Conservation (phyloP, 352 stramenopile genomes). For the Plasmopara muralis region DNA sequence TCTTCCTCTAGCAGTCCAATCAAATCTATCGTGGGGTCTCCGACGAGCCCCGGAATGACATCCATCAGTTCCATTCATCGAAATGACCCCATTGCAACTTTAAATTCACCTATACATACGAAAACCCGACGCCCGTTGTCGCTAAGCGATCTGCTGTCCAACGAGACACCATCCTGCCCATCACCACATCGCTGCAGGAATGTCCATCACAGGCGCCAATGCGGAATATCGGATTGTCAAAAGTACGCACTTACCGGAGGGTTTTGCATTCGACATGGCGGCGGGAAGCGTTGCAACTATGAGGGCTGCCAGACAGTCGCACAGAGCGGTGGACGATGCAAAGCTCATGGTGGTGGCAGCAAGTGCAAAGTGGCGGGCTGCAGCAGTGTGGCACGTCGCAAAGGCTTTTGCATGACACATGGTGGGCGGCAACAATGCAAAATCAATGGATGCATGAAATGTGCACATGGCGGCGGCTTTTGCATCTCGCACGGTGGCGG, state of each 20-base stretch:
- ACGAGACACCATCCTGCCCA: slow-evolving; percentile 13
- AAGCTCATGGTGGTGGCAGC: slow-evolving; percentile 76
- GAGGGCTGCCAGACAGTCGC: slow-evolving; percentile 59
- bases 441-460: slow-evolving; percentile 57
- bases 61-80: slow-evolving; percentile 7
- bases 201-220: slow-evolving; percentile 50
- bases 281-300: slow-evolving; percentile 63
- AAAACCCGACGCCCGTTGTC: slow-evolving; percentile 42
- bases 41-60: slow-evolving; percentile 29
- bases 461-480: slow-evolving; percentile 64
- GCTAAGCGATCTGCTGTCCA: slow-evolving; percentile 46
- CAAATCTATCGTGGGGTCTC: slow-evolving; percentile 25
- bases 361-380: slow-evolving; percentile 64
- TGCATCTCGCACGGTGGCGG: slow-evolving; percentile 68
- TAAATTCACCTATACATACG: slow-evolving; percentile 4
- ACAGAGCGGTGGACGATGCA: slow-evolving; percentile 75
- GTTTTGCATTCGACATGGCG: slow-evolving; percentile 70
- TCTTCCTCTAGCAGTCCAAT: slow-evolving; percentile 10
- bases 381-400: slow-evolving; percentile 52
- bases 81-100: not conserved
- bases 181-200: slow-evolving; percentile 13
- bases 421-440: slow-evolving; percentile 72
- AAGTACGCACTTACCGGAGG: slow-evolving; percentile 67
- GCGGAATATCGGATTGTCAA: slow-evolving; percentile 41
- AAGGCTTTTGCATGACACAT: slow-evolving; percentile 71